phyloP scores from a whole-genome alignment of 1,284 basidiomycete genomes.

The Ceratobasidium papillatum region DNA sequence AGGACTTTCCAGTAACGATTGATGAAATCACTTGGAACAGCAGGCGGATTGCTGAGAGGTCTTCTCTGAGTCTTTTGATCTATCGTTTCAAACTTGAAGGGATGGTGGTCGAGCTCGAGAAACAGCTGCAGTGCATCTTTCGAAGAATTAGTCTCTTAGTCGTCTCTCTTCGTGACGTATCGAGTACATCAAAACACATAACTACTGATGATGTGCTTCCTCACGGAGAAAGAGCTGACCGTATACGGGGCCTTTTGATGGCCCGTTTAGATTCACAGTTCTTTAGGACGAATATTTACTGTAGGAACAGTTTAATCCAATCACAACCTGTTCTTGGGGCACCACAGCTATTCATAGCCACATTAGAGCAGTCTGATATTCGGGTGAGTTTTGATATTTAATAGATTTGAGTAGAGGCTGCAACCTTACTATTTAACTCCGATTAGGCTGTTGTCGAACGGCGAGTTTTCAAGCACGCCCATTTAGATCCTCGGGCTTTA shows the following conservation, averaged over 20 bases:
- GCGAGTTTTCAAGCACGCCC: background rate
- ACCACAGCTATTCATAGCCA: background rate
- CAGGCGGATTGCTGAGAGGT: too few species aligned
- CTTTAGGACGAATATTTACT: too few species aligned
- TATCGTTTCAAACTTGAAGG: background rate
- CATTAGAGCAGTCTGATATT: background rate
- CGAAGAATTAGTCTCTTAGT: background rate
- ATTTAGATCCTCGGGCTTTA: too few species aligned
- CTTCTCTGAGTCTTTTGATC: background rate
- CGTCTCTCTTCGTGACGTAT: background rate
- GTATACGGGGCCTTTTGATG: background rate
- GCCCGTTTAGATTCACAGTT: background rate
- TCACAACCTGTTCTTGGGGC: too few species aligned
- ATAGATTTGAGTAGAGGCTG: too few species aligned
- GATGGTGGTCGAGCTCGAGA: background rate
- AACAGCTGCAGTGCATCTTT: background rate
- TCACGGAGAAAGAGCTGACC: background rate
- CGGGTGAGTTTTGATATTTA: background rate
- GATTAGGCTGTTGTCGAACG: background rate
- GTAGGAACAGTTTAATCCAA: too few species aligned
- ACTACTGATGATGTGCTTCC: background rate
- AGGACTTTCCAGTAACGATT: background rate
- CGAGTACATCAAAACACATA: background rate
- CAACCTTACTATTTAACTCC: background rate
- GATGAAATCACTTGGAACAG: background rate